A percentile compares a stretch with the other conserved stretches of the same genome.
These are phyloP conservation scores for Arachnopeziza araneosa DNA, from an alignment of 2,329 filamentous ascomycete genomes.

Conservation along the genomic window DNA sequence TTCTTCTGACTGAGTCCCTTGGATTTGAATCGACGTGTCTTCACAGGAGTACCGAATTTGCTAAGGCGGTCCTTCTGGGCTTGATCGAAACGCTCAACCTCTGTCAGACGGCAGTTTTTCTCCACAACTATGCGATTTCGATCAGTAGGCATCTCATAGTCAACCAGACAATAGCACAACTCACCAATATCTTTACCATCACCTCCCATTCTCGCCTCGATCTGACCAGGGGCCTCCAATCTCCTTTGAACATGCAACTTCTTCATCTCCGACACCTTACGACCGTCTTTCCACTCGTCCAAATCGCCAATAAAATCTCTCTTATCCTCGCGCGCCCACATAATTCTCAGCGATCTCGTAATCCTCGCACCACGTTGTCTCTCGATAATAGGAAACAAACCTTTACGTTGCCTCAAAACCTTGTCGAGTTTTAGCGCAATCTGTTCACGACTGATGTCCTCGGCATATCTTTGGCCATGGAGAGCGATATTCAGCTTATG, in stretches of 20 bases:
- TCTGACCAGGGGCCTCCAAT: background rate
- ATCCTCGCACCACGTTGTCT: background rate
- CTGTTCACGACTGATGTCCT: slow-evolving; percentile 23
- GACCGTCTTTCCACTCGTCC: background rate
- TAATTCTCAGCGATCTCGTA: background rate
- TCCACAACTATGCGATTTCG: too few species aligned
- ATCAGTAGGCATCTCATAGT: too few species aligned
- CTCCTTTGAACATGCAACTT: too few species aligned
- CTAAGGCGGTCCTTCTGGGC: too few species aligned
- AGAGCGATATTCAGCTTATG: slow-evolving; percentile 29
- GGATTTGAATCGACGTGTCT: too few species aligned
- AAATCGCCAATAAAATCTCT: background rate
- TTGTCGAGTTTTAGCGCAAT: slow-evolving; percentile 26
- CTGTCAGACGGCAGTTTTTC: too few species aligned
- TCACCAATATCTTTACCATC: too few species aligned
- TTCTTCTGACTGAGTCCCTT: too few species aligned
- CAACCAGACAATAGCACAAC: too few species aligned
- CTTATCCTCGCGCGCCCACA: background rate
- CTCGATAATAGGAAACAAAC: background rate
- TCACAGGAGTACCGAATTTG: too few species aligned
- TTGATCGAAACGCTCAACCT: too few species aligned
- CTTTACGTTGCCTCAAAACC: slow-evolving; percentile 19
- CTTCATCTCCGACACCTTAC: background rate
- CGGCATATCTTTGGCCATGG: slow-evolving; percentile 16
- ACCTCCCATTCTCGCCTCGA: background rate